Evolutionary conservation across 768 basidiomycete genomes (phyloP).

Genomic region (Hypholoma sublateritium): DNA sequence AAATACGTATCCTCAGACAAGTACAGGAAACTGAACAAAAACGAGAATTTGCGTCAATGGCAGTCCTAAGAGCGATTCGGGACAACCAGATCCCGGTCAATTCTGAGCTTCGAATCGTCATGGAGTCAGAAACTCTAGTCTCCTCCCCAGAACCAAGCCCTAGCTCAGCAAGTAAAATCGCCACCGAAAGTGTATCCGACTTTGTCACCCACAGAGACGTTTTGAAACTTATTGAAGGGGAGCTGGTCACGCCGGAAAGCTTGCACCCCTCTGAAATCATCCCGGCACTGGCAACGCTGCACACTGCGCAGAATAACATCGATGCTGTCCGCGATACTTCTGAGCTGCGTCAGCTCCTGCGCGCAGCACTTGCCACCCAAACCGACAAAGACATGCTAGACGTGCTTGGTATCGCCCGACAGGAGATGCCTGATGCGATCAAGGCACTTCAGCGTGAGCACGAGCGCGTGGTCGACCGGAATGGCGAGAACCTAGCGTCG

Average conservation of each 20-base stretch:
- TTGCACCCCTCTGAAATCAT: slow-evolving; percentile 14
- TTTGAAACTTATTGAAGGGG: slow-evolving; percentile 19
- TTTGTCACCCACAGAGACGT: slow-evolving; percentile 20
- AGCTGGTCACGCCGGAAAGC: background rate
- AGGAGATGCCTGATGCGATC: slow-evolving; percentile 79
- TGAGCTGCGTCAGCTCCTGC: slow-evolving; percentile 60
- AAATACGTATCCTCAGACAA: slow-evolving; percentile 51
- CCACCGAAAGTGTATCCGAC: slow-evolving; percentile 15
- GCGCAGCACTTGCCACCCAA: slow-evolving; percentile 51
- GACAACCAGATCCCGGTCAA: slow-evolving; percentile 4
- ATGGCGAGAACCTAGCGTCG: slow-evolving; percentile 3
- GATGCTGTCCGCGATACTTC: slow-evolving; percentile 55
- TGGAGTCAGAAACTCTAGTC: slow-evolving; percentile 7
- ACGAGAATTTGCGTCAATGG: slow-evolving; percentile 38
- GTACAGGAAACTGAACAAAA: slow-evolving; percentile 45
- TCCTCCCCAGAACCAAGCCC: slow-evolving; percentile 8
- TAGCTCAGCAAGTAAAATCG: slow-evolving; percentile 4
- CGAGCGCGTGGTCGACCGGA: slow-evolving; percentile 22
- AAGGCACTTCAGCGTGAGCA: slow-evolving; percentile 69
- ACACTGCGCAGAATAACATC: slow-evolving; percentile 27
- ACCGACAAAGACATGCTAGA: slow-evolving; percentile 65
- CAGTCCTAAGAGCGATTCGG: slow-evolving; percentile 29
- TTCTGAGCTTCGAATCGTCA: slow-evolving; percentile 9
- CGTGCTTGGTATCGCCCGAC: slow-evolving; percentile 58
- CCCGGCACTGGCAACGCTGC: slow-evolving; percentile 23